These are phyloP conservation scores for Fusarium paranaense DNA, from an alignment of 2,329 filamentous ascomycete species.

Conservation along the genomic window DNA sequence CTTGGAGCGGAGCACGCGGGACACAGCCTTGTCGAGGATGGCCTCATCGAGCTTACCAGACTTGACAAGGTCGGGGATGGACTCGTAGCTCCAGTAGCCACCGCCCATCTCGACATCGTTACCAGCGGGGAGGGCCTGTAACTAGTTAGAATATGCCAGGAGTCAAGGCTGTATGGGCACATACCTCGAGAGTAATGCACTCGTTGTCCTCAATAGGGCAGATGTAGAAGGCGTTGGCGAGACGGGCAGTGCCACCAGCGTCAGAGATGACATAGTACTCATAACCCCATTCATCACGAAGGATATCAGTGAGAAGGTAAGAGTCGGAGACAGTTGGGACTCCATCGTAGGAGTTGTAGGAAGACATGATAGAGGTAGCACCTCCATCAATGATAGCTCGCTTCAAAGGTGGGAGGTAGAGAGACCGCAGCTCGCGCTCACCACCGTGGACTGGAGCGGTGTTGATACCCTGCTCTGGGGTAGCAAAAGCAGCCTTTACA, in stretches of 20 bases:
- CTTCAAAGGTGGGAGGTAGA: constrained; percentile 72
- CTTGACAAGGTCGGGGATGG: constrained; percentile 73
- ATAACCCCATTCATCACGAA: constrained; percentile 79
- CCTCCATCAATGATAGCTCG: constrained; percentile 77
- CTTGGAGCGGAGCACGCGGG: constrained; percentile 73
- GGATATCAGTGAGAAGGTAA: constrained; percentile 74
- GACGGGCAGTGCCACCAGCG: constrained; percentile 76
- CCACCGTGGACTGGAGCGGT: constrained; percentile 68
- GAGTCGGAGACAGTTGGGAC: constrained; percentile 74
- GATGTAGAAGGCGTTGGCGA: constrained; percentile 73
- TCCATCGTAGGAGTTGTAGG: constrained; percentile 81
- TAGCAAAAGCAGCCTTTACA: constrained; percentile 67
- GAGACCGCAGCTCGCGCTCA: constrained; percentile 65
- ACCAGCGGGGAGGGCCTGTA: constrained; percentile 71
- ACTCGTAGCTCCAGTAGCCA: constrained; percentile 76
- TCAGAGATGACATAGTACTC: constrained; percentile 74
- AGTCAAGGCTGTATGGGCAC: constrained; percentile 4
- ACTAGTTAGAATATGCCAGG: neutral
- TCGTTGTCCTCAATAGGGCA: constrained; percentile 72
- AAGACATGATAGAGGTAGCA: constrained; percentile 77
- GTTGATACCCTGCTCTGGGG: constrained; percentile 79
- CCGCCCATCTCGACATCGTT: constrained; percentile 83
- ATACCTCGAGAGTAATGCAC: constrained; percentile 69
- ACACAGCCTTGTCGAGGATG: constrained; percentile 74
- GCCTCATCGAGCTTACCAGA: constrained; percentile 69